Conservation (phyloP, 2,329 filamentous ascomycete genomes). For the Rhexocercosporidium sp. region DNA sequence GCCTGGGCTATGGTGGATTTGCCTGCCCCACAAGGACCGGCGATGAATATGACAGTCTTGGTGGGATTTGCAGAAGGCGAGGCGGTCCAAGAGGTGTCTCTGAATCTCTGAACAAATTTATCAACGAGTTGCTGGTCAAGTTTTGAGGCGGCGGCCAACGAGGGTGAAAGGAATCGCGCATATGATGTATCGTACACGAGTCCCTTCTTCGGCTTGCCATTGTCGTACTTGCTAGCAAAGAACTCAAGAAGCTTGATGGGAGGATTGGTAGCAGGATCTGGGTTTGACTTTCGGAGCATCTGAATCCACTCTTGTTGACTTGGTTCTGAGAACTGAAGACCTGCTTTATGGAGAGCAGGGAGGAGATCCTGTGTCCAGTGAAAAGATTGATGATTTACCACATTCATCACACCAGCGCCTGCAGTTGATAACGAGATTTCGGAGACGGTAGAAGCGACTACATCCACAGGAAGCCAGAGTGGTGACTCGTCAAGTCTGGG, state of each 20-base stretch:
- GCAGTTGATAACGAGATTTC: slow-evolving; percentile 44
- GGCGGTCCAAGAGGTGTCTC: slow-evolving; percentile 20
- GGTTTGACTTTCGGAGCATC: slow-evolving; percentile 50
- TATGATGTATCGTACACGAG: slow-evolving; percentile 24
- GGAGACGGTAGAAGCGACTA: slow-evolving; percentile 47
- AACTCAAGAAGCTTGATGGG: slow-evolving; percentile 58
- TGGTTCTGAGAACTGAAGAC: slow-evolving; percentile 51
- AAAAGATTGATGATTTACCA: slow-evolving; percentile 54
- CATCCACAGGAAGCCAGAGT: slow-evolving; percentile 53
- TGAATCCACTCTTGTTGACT: slow-evolving; percentile 50
- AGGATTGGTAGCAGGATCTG: slow-evolving; percentile 54
- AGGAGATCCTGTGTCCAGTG: slow-evolving; percentile 57
- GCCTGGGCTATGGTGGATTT: slow-evolving; percentile 46
- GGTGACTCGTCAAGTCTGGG: slow-evolving; percentile 51
- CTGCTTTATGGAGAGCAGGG: slow-evolving; percentile 51
- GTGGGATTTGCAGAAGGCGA: slow-evolving; percentile 28
- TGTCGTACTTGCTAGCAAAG: slow-evolving; percentile 56
- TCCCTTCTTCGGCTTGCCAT: slow-evolving; percentile 43
- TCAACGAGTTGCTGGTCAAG: slow-evolving; percentile 26
- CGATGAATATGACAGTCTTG: slow-evolving; percentile 41
- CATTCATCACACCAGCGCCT: slow-evolving; percentile 43
- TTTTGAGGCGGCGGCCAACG: slow-evolving; percentile 18
- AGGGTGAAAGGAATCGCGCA: slow-evolving; percentile 25
- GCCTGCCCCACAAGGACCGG: slow-evolving; percentile 49
- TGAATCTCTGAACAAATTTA: slow-evolving; percentile 25